phyloP scores from a whole-genome alignment of 768 basidiomycete genomes.

The Macrolepiota dolichaula region DNA sequence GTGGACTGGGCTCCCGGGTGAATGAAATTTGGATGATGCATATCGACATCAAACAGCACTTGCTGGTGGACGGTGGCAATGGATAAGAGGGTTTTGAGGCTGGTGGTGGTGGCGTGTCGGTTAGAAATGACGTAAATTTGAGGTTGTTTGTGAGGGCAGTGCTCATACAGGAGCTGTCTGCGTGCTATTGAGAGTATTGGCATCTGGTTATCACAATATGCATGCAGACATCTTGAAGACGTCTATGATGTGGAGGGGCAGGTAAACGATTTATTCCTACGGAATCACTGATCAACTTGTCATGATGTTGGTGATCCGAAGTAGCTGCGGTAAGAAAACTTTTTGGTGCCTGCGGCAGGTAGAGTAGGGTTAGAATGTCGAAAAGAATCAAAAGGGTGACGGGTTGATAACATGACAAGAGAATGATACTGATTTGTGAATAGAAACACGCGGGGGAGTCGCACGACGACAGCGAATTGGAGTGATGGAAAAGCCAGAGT shows the following conservation, averaged over 20 bases:
- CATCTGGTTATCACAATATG: background rate
- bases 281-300: background rate
- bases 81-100: background rate
- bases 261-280: background rate
- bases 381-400: background rate
- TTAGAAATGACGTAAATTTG: background rate
- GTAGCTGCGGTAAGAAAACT: slow-evolving; percentile 3
- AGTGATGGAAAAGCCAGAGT: background rate
- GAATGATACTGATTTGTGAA: background rate
- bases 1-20: background rate
- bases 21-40: background rate
- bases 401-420: background rate
- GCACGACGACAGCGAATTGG: background rate
- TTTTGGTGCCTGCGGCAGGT: background rate
- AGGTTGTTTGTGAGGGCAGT: background rate
- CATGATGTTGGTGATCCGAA: slow-evolving; percentile 9
- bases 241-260: background rate
- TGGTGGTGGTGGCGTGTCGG: background rate
- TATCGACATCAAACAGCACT: background rate
- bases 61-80: background rate
- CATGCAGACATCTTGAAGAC: background rate
- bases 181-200: background rate
- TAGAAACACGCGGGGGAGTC: background rate
- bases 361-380: background rate
- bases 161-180: background rate